These are phyloP conservation scores for Populus simonii DNA, from an alignment of 345 rosid genomes.

Conservation along the genomic window DNA sequence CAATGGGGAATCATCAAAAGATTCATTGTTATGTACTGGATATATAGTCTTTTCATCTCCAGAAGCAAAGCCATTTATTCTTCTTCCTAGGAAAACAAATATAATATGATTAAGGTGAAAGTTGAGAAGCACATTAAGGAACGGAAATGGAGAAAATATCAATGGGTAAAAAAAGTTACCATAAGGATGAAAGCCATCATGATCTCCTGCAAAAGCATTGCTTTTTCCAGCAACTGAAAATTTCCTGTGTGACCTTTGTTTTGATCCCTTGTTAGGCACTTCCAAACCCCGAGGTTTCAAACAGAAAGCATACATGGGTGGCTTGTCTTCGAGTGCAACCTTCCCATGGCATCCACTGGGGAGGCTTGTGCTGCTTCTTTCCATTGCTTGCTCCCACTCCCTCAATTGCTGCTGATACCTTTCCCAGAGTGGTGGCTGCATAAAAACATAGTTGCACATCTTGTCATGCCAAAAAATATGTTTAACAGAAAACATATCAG, in stretches of 20 bases:
- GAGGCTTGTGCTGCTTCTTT: constrained; percentile 36
- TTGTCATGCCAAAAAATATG: background rate
- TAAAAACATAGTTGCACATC: constrained; percentile 2
- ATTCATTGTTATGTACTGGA: constrained; percentile 51
- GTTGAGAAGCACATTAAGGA: background rate
- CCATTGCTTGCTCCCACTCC: constrained; percentile 72
- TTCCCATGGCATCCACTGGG: constrained; percentile 54
- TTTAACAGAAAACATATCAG: background rate
- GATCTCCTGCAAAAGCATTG: constrained; percentile 48
- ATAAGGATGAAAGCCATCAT: constrained; percentile 46
- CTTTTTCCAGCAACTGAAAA: constrained; percentile 59
- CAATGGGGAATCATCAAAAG: constrained; percentile 49
- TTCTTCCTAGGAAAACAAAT: constrained; percentile 55
- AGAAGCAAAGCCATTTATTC: constrained; percentile 58
- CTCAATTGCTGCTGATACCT: constrained; percentile 71
- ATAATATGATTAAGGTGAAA: constrained; percentile 16
- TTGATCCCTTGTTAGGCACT: constrained; percentile 79
- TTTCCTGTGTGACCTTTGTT: constrained; percentile 78
- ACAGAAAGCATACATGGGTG: constrained; percentile 93
- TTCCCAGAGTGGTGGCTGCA: constrained; percentile 93
- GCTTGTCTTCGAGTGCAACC: constrained; percentile 56
- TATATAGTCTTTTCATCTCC: constrained; percentile 63
- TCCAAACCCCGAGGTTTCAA: constrained; percentile 96
- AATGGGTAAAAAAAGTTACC: constrained; percentile 28
- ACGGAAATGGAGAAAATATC: background rate